Evolutionary conservation across 2,329 filamentous ascomycete species (phyloP), one percentile per base, ranked within the genome.

Genomic region (Orbilia quercus): DNA sequence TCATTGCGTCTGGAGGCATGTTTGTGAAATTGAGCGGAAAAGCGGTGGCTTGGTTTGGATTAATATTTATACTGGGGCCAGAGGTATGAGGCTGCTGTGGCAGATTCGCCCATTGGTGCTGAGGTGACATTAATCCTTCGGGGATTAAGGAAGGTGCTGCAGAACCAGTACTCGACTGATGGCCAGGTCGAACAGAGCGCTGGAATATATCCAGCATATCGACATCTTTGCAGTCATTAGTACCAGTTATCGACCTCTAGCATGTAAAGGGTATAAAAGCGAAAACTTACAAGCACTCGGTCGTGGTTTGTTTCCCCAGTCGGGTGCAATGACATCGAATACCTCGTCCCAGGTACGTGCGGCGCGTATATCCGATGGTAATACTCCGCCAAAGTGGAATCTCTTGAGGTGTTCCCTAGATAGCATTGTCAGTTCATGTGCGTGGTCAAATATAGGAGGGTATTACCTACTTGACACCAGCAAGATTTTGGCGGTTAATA

Each of bases 121-220:
- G 31, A 3, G 45, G 42, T 7, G 55, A 59, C 5, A 48, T 34
- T 5, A 51, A 44, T 7, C 47, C 44, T 34, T 51, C 51, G n/a
- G 4, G 23, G 2, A 54, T 38, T 9, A 45, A 16, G 2, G 66
- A 53, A 9, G 50, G 38, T 22, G 22, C 34, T 2, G 42, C 18
- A 23, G 57, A 57, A 5, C 20, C 44, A 23, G 36, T 20, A 7
- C 28, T 23, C 4, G 48, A 47, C 1, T 40, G 25, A 23, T 25
- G 50, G 12, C 20, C 1, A 3, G 67, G 58, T 7, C 53, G 22
- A 2, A 73, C 60, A 7, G 69, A 59, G 28, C 69, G 69, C 40
- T 73, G 69, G 42, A 73, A 73, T 34, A 73, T 73, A 20, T 73
- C 69, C 12, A 66, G 42, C 69, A 73, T 73, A 44, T 73, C 69